Base-by-base conservation (phyloP, 495 filamentous ascomycete genomes). In the Lasiosphaeria hispida region DNA sequence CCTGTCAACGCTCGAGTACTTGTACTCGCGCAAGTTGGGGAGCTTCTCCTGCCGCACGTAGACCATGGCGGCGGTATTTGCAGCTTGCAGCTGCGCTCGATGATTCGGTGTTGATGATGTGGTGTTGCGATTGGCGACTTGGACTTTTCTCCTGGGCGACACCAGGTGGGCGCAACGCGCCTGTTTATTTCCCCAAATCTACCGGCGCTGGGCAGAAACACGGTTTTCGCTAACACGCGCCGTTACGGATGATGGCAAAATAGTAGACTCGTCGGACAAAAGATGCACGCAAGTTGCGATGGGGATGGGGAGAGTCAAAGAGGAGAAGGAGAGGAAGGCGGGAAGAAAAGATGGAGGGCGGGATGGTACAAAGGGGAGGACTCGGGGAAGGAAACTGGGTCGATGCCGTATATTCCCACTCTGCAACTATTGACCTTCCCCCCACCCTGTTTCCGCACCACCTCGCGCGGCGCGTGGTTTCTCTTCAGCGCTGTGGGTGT, bases 11-110 rank as follows among this genome's bases (percentile, higher is more conserved):
- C 83, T 84, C 15, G 87, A 88, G 80, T 98, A 98, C 70, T 93
- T 90, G 81, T 98, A 98, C 67, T 87, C 78, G 74, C 86, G 85
- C 38, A 98, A 78, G 65, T 91, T 90, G n/a, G 85, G 86, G 57
- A 98, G 85, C 70, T 89, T 84, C 65, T 92, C 85, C 73, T 96
- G 89, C 52, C 93, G 90, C 48, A 98, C 91, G 81, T 97, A 98
- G 58, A 92, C 80, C 81, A 84, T 84, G 58, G 64, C 72, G 65
- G 58, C 69, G 56, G 58, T 61, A 11, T 40, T 14, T 37, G 33
- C 23, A 30, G 23, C 23, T 30, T 30, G 23, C 23, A 5, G 23
- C 23, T 30, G 23, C 23, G 23, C 23, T 2, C 23, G 23, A 30
- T 30, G 23, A 30, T 30, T 30, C 14, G 36, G 36, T 44, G 15